phyloP scores from a whole-genome alignment of 352 stramenopile species.

The Phytopythium helicoides region DNA sequence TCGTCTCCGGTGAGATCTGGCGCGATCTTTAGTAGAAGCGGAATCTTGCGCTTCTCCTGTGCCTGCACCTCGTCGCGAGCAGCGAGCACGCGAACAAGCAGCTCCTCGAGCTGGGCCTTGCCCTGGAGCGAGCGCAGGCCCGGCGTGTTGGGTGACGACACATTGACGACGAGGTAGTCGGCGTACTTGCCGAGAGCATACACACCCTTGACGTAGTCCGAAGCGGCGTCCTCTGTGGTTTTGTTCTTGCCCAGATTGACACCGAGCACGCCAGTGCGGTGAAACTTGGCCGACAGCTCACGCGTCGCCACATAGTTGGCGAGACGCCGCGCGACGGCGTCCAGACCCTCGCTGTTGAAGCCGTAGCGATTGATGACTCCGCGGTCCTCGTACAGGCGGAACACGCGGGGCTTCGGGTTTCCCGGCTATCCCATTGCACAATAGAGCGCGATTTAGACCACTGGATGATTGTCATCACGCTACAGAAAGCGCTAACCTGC shows the following conservation, averaged over 20 bases:
- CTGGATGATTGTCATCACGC: not conserved
- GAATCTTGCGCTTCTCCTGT: conserved; percentile 63
- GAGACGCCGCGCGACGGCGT: conserved; percentile 71
- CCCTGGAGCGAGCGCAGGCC: conserved; percentile 77
- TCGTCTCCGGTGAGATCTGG: conserved; percentile 95
- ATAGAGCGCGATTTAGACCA: not conserved
- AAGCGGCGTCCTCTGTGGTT: conserved; percentile 67
- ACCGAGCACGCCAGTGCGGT: conserved; percentile 86
- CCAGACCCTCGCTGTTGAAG: conserved; percentile 95
- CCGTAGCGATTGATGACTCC: conserved; percentile 98
- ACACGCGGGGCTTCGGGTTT: conserved; percentile 96
- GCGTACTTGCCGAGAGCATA: conserved; percentile 89
- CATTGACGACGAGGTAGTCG: conserved; percentile 98
- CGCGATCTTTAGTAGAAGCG: conserved; percentile 97
- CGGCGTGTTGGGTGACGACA: conserved; percentile 96
- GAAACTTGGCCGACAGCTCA: conserved; percentile 10
- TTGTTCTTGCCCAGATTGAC: conserved; percentile 99
- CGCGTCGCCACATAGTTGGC: conserved; percentile 49
- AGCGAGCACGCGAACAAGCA: conserved; percentile 69
- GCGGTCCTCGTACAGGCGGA: conserved; percentile 92
- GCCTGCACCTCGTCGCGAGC: conserved; percentile 62
- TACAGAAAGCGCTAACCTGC: conserved; percentile 38
- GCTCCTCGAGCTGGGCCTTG: conserved; percentile 76
- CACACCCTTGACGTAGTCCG: conserved; percentile 93
- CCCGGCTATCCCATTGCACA: conserved; percentile 43